A percentile compares a stretch with the other conserved stretches of the same genome.
Conservation (phyloP, 805 yeast species). For the Cyberlindnera xishuangbannaensis region DNA sequence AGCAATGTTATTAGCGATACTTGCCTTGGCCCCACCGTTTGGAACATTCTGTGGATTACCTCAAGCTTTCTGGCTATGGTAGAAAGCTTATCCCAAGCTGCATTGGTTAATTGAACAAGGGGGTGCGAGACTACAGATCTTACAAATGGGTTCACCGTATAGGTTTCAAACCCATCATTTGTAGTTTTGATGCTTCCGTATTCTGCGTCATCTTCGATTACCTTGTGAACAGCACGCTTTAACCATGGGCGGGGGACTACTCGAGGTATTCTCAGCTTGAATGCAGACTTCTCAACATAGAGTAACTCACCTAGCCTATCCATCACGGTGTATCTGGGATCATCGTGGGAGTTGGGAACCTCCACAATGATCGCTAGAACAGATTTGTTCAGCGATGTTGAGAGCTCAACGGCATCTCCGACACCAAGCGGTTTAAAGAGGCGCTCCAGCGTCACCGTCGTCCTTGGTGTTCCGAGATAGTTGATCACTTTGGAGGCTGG, state of each 20-base stretch:
- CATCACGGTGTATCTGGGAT: constrained; percentile 52
- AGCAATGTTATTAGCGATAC: constrained; percentile 34
- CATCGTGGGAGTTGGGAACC: constrained; percentile 42
- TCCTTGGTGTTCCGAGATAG: constrained; percentile 2
- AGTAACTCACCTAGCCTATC: constrained; percentile 51
- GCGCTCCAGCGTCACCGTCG: constrained; percentile 4
- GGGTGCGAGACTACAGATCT: constrained; percentile 29
- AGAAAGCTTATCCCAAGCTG: constrained; percentile 37
- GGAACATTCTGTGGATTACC: constrained; percentile 39
- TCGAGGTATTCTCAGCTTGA: constrained; percentile 49
- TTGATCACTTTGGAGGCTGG: constrained; percentile 1
- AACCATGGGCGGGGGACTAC: constrained; percentile 39
- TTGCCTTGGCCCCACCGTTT: constrained; percentile 34
- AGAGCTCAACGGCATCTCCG: constrained; percentile 62
- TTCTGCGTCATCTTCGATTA: constrained; percentile 12
- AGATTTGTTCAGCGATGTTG: constrained; percentile 34
- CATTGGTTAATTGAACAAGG: constrained; percentile 33
- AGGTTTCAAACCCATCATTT: constrained; percentile 23
- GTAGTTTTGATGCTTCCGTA: constrained; percentile 29
- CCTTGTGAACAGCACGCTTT: constrained; percentile 19
- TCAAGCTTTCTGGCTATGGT: constrained; percentile 37
- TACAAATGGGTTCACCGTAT: constrained; percentile 29
- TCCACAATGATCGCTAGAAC: constrained; percentile 50
- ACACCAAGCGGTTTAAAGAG: constrained; percentile 24
- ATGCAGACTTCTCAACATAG: constrained; percentile 39